Conservation (phyloP, 345 rosid genomes). For the Dipteronia sinensis region DNA sequence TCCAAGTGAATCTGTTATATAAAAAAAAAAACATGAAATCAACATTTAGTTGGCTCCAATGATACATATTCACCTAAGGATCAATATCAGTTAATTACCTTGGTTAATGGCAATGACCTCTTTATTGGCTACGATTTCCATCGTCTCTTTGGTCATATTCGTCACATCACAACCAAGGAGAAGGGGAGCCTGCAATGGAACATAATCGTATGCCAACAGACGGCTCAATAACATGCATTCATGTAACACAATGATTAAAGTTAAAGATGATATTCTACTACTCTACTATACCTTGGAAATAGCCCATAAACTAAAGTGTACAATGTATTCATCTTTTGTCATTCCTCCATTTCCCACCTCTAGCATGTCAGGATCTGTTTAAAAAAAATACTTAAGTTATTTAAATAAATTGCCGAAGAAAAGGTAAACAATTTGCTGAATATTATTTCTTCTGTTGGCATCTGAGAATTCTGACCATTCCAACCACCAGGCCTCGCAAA, state of each 20-base stretch:
- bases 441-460: background rate
- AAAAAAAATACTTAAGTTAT: background rate
- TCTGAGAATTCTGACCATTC: constrained; percentile 56
- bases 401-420: background rate
- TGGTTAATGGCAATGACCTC: constrained; percentile 88
- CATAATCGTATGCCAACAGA: background rate
- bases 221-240: background rate
- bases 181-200: constrained; percentile 60
- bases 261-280: background rate
- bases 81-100: constrained; percentile 39
- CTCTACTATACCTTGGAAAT: constrained; percentile 71
- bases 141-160: constrained; percentile 56
- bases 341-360: constrained; percentile 99
- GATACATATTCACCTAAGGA: background rate
- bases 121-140: constrained; percentile 58
- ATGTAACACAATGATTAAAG: background rate
- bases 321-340: constrained; percentile 78
- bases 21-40: constrained; percentile 5
- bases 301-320: constrained; percentile 93
- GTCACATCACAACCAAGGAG: constrained; percentile 85
- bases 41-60: background rate
- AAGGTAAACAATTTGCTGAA: background rate
- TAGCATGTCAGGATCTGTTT: constrained; percentile 95
- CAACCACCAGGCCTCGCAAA: constrained; percentile 95
- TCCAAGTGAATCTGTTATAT: constrained; percentile 61